Percentiles rank a stretch among this genome's conserved stretches.
phyloP scores from a whole-genome alignment of 129 eudicot genomes.

The Silybum marianum region DNA sequence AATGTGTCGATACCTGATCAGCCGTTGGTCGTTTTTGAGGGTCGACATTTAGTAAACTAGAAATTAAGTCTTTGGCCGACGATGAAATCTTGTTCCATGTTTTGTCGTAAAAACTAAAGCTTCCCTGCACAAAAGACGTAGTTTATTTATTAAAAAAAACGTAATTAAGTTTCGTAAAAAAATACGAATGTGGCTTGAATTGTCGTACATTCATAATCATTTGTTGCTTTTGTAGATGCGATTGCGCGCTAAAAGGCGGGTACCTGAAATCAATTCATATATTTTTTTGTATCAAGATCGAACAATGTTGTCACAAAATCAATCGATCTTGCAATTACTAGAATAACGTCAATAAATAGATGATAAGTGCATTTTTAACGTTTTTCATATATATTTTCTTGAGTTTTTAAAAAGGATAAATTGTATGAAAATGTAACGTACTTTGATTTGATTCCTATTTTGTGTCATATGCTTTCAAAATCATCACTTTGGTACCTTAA shows the following conservation, averaged over 20 bases:
- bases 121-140: constrained; percentile 45
- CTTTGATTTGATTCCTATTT: background rate
- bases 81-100: constrained; percentile 87
- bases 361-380: background rate
- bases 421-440: background rate
- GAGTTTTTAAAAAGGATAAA: background rate
- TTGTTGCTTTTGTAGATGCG: constrained; percentile 76
- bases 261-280: constrained; percentile 46
- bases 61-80: constrained; percentile 73
- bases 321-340: background rate
- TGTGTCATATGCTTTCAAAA: background rate
- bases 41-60: constrained; percentile 61
- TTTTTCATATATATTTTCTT: too few species aligned
- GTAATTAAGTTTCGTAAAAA: too few species aligned
- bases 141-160: background rate
- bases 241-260: constrained; percentile 83
- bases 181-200: background rate
- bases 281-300: background rate
- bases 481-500: background rate
- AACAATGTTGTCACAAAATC: background rate
- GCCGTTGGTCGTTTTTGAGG: constrained; percentile 76
- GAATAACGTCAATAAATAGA: background rate
- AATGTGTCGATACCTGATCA: constrained; percentile 44
- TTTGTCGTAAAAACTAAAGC: constrained; percentile 74
- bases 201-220: constrained; percentile 65